These are phyloP conservation scores for Botrytis aclada DNA, from an alignment of 2,329 filamentous ascomycete species.

Conservation along the genomic window DNA sequence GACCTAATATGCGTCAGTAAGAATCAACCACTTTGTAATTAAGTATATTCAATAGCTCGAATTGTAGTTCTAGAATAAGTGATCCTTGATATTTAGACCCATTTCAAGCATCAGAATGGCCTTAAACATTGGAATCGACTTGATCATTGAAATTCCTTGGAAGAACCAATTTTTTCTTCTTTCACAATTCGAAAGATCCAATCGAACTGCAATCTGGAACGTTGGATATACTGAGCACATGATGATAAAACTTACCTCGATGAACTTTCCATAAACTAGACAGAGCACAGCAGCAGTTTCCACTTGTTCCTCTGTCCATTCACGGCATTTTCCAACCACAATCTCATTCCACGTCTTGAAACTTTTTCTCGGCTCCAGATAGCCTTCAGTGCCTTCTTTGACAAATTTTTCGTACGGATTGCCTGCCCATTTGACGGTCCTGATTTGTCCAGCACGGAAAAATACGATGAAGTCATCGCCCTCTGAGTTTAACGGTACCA, in stretches of 20 bases:
- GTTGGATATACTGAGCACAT: not conserved
- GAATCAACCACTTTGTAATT: not conserved
- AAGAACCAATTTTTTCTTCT: no score
- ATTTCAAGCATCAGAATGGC: not conserved
- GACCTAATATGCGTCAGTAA: slow-evolving; percentile 52
- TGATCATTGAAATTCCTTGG: not conserved
- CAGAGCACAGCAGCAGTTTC: slow-evolving; percentile 87
- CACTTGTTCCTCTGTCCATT: slow-evolving; percentile 86
- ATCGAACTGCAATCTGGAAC: not conserved
- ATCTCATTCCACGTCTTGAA: slow-evolving; percentile 82
- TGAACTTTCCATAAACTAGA: slow-evolving; percentile 80
- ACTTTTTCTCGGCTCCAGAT: slow-evolving; percentile 73
- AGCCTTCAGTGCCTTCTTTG: slow-evolving; percentile 68
- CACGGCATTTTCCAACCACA: slow-evolving; percentile 70
- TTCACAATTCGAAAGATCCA: not conserved
- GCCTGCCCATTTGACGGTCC: slow-evolving; percentile 75
- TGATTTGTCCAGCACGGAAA: slow-evolving; percentile 73
- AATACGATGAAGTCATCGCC: slow-evolving; percentile 88
- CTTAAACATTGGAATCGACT: not conserved
- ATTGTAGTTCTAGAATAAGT: not conserved
- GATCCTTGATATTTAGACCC: not conserved
- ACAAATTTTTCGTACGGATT: slow-evolving; percentile 81
- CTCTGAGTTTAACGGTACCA: slow-evolving; percentile 73
- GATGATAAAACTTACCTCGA: slow-evolving; percentile 60
- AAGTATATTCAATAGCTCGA: not conserved